Percentiles rank a stretch among this genome's conserved stretches.
These are phyloP conservation scores for Leptosphaerulina australis DNA, from an alignment of 2,329 filamentous ascomycete species.

Conservation along the genomic window DNA sequence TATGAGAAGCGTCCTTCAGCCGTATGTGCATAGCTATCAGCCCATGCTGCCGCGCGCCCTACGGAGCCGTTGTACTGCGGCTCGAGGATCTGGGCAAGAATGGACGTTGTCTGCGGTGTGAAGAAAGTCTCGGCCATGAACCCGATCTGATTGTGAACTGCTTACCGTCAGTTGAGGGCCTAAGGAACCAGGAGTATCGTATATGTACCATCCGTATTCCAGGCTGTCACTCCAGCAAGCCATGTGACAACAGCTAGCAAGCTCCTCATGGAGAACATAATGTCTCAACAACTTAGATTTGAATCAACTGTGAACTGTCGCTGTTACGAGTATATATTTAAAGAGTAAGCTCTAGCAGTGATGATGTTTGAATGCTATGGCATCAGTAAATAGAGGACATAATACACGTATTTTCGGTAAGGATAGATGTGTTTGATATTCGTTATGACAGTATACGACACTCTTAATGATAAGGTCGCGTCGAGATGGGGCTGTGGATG, in stretches of 20 bases:
- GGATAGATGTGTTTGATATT: neutral
- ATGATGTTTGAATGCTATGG: neutral
- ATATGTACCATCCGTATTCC: conserved; percentile 43
- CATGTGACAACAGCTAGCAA: conserved; percentile 13
- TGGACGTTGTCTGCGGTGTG: conserved; percentile 36
- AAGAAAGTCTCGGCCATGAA: conserved; percentile 50
- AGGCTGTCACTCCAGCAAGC: conserved; percentile 28
- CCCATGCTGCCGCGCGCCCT: conserved; percentile 50
- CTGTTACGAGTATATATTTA: neutral
- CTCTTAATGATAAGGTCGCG: conserved; percentile 1
- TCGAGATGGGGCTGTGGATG: neutral
- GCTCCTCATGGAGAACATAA: neutral
- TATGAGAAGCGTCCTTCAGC: conserved; percentile 50
- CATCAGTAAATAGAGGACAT: neutral
- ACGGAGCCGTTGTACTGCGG: conserved; percentile 50
- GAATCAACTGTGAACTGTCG: neutral
- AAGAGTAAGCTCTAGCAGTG: too few relatives aligned
- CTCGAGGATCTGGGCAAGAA: conserved; percentile 47
- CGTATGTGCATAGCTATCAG: conserved; percentile 49
- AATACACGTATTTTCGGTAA: neutral
- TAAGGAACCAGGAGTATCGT: neutral
- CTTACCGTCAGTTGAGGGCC: conserved; percentile 10
- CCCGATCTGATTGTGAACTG: conserved; percentile 51
- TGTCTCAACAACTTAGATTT: neutral
- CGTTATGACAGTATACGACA: neutral